Percentiles rank a stretch among this genome's conserved stretches.
phyloP scores from a whole-genome alignment of 768 basidiomycete genomes.

The Xerocomellus amylosporus region DNA sequence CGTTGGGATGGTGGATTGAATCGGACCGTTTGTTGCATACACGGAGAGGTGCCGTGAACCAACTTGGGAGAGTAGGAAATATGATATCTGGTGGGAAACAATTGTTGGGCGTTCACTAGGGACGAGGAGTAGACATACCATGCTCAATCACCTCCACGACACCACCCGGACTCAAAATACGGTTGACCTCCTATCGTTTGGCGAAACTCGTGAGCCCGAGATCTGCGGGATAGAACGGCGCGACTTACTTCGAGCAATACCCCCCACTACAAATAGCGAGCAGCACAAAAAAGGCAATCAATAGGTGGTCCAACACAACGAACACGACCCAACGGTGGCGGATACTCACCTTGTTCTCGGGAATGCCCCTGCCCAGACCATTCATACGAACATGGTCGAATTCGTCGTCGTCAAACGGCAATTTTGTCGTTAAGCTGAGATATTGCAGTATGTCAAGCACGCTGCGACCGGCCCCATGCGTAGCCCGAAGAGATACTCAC shows the following conservation, averaged over 20 bases:
- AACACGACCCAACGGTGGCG: background rate
- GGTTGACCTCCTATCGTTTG: constrained; percentile 60
- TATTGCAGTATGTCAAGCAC: background rate
- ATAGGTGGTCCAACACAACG: background rate
- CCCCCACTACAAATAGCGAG: constrained; percentile 51
- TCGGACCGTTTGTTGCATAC: constrained; percentile 46
- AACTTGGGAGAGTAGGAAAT: constrained; percentile 72
- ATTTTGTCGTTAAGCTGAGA: constrained; percentile 63
- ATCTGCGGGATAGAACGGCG: background rate
- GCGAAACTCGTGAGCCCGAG: constrained; percentile 3
- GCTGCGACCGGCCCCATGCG: background rate
- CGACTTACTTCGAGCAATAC: constrained; percentile 56
- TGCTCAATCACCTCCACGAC: constrained; percentile 72
- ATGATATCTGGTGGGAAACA: constrained; percentile 51
- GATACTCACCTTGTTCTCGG: constrained; percentile 63
- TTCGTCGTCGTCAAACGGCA: constrained; percentile 80
- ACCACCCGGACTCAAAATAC: constrained; percentile 68
- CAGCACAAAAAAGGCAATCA: background rate
- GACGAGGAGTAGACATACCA: constrained; percentile 40
- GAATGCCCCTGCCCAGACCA: constrained; percentile 61
- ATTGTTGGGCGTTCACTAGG: background rate
- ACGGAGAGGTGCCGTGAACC: constrained; percentile 74
- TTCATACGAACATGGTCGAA: constrained; percentile 80
- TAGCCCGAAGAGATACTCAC: constrained; percentile 39
- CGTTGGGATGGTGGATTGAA: constrained; percentile 52